phyloP scores from a whole-genome alignment of 176 grass and related monocot species.

The Musa acuminata region DNA sequence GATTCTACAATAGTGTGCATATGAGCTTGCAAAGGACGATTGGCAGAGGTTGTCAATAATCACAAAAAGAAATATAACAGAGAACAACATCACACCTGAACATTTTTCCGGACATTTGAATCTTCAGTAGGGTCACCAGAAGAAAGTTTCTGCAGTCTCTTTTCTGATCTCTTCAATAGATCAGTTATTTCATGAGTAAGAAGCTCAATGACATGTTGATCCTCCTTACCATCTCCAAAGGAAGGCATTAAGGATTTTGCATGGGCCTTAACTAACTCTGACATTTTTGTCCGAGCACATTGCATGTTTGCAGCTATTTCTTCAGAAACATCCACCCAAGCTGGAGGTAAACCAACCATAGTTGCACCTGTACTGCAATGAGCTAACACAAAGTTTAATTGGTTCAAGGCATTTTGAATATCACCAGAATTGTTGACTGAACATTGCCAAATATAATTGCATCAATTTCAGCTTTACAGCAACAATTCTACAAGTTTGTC shows the following conservation, averaged over 20 bases:
- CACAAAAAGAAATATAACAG: neutral
- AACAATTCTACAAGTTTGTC: neutral
- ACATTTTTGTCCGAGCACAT: conserved; percentile 69
- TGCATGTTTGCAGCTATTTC: conserved; percentile 95
- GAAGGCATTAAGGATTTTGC: conserved; percentile 94
- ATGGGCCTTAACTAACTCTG: conserved; percentile 75
- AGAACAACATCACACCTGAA: conserved; percentile 30
- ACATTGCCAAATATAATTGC: neutral
- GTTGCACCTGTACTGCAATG: conserved; percentile 42
- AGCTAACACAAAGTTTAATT: conserved; percentile 14
- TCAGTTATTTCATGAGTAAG: conserved; percentile 85
- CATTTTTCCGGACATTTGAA: conserved; percentile 97
- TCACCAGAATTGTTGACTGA: neutral
- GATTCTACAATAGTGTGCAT: neutral
- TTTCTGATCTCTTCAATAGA: conserved; percentile 75
- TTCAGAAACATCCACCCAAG: conserved; percentile 93
- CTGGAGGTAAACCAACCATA: conserved; percentile 61
- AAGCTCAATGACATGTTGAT: conserved; percentile 69
- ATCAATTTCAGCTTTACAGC: neutral
- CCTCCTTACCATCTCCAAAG: conserved; percentile 65
- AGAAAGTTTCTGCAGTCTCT: conserved; percentile 67
- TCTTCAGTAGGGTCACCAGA: conserved; percentile 76
- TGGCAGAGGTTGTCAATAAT: neutral
- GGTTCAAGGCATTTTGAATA: conserved; percentile 1
- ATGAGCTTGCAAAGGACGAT: neutral